A percentile compares a stretch with the other conserved stretches of the same genome.
phyloP scores from a whole-genome alignment of 495 filamentous ascomycete genomes.

The Saxispiralis lemnorum region DNA sequence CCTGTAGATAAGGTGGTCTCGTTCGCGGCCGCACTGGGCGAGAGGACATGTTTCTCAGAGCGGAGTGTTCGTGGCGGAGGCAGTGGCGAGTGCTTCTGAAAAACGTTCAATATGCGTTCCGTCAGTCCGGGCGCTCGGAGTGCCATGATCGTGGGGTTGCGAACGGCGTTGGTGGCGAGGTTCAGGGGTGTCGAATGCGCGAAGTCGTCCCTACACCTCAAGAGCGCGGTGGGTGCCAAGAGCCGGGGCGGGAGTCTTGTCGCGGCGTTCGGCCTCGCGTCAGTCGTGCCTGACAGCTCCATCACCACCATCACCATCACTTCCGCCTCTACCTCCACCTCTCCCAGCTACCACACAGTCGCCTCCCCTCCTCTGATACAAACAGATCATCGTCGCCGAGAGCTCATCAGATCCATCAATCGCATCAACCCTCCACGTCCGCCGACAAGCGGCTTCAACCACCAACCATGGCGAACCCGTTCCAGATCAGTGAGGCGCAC shows the following conservation, averaged over 20 bases:
- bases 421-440: neutral
- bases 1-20: too few relatives aligned
- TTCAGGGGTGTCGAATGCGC: too few relatives aligned
- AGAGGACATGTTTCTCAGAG: too few relatives aligned
- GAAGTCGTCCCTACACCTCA: too few relatives aligned
- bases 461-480: slow-evolving; percentile 31
- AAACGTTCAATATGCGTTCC: slow-evolving; percentile 74
- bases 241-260: too few relatives aligned
- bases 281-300: slow-evolving; percentile 1
- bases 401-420: neutral
- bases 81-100: slow-evolving; percentile 66
- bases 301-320: neutral
- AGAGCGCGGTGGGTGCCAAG: too few relatives aligned
- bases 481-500: slow-evolving; percentile 62
- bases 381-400: neutral
- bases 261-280: neutral
- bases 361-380: neutral
- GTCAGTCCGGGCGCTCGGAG: slow-evolving; percentile 15
- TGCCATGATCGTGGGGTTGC: neutral
- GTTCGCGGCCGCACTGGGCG: too few relatives aligned
- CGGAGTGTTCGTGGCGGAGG: slow-evolving; percentile 21
- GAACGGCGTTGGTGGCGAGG: too few relatives aligned
- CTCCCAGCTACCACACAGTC: neutral
- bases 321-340: neutral
- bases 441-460: neutral